phyloP scores from a whole-genome alignment of 208 protist species.

The Trichomonas gallinae region DNA sequence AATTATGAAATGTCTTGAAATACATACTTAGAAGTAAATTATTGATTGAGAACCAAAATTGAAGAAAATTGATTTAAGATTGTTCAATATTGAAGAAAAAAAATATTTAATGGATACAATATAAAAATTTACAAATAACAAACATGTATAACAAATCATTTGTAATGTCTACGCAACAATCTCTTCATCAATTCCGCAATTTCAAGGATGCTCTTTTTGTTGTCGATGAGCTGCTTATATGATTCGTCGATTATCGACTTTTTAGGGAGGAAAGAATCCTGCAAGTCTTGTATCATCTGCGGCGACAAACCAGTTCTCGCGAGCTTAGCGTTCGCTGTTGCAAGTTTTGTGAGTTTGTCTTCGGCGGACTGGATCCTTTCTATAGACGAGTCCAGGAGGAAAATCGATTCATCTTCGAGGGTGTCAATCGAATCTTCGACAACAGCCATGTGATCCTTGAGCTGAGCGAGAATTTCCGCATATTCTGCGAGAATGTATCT shows the following conservation, averaged over 20 bases:
- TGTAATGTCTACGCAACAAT: neutral
- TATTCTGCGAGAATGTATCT: neutral
- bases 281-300: neutral
- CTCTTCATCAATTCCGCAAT: neutral
- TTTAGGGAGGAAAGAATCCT: neutral
- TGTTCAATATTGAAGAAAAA: too few relatives aligned
- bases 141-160: neutral
- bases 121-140: too few relatives aligned
- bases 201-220: neutral
- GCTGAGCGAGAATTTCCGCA: neutral
- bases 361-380: neutral
- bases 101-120: too few relatives aligned
- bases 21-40: too few relatives aligned
- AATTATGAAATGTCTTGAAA: too few relatives aligned
- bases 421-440: neutral
- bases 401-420: neutral
- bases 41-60: too few relatives aligned
- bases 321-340: neutral
- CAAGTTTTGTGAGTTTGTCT: neutral
- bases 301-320: neutral
- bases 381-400: neutral
- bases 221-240: neutral
- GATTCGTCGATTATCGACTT: neutral
- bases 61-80: too few relatives aligned
- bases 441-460: neutral